Conservation (phyloP, 805 yeast genomes). For the Yarrowia yakushimensis region DNA sequence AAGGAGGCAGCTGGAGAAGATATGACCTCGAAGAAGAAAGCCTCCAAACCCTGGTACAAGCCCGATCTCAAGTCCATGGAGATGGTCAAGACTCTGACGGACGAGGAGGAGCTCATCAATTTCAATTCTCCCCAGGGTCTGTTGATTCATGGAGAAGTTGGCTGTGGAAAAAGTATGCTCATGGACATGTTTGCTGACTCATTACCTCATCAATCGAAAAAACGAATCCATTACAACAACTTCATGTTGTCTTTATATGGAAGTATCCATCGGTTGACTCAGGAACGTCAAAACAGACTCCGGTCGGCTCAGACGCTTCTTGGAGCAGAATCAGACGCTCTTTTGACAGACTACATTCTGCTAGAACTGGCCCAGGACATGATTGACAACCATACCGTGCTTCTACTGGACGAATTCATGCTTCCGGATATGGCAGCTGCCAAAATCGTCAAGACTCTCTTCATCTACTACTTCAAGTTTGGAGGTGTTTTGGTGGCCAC, state of each 20-base stretch:
- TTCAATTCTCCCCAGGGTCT: constrained; percentile 64
- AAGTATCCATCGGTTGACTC: constrained; percentile 55
- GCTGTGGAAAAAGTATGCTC: constrained; percentile 71
- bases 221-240: constrained; percentile 68
- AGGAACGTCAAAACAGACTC: constrained; percentile 43
- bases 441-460: constrained; percentile 59
- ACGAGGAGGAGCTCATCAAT: constrained; percentile 56
- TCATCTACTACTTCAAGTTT: constrained; percentile 64
- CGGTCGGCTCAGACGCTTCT: constrained; percentile 30
- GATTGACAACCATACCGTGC: constrained; percentile 54
- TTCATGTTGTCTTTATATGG: constrained; percentile 66
- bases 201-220: constrained; percentile 59
- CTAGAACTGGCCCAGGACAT: constrained; percentile 65
- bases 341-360: constrained; percentile 56
- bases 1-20: constrained; percentile 25
- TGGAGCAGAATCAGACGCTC: constrained; percentile 31
- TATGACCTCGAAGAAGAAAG: neutral
- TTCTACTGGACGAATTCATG: constrained; percentile 72
- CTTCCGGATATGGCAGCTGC: constrained; percentile 74
- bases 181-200: constrained; percentile 68
- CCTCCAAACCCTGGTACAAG: constrained; percentile 28
- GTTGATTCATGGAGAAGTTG: constrained; percentile 48
- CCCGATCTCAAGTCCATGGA: constrained; percentile 35
- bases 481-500: constrained; percentile 77
- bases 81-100: constrained; percentile 50